phyloP scores from a whole-genome alignment of 2,329 filamentous ascomycete species.

The Colletotrichum tropicale region DNA sequence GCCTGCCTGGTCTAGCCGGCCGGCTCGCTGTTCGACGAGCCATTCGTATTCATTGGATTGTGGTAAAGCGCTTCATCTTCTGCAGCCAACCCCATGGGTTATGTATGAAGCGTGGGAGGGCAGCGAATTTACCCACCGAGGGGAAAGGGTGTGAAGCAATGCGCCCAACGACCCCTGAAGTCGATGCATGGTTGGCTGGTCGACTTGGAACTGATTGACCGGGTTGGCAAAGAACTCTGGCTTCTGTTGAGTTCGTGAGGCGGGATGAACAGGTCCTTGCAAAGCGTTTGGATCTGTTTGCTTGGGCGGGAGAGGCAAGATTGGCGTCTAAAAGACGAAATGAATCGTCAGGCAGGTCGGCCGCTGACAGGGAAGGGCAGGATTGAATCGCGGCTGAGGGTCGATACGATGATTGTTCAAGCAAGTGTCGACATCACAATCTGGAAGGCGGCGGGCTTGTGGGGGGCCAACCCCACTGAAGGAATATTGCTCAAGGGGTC shows the following conservation, averaged over 20 bases:
- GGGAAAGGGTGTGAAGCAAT: slow-evolving; percentile 6
- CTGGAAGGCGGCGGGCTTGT: slow-evolving; percentile 1
- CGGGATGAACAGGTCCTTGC: background rate
- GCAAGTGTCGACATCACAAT: slow-evolving; percentile 1
- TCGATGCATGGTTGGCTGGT: slow-evolving; percentile 9
- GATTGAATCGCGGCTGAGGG: background rate
- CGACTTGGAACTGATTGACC: background rate
- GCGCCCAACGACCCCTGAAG: background rate
- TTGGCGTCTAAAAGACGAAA: background rate
- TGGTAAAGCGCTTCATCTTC: background rate
- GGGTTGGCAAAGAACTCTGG: background rate
- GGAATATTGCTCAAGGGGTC: background rate
- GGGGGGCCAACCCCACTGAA: background rate
- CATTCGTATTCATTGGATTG: slow-evolving; percentile 1
- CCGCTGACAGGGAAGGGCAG: background rate
- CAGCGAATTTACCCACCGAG: background rate
- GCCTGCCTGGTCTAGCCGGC: background rate
- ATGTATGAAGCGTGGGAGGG: background rate
- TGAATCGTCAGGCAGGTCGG: background rate
- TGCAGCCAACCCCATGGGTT: slow-evolving; percentile 5
- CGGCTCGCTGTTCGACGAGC: background rate
- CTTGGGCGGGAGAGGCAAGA: background rate
- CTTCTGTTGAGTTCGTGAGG: background rate
- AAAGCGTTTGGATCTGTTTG: background rate
- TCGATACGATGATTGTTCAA: background rate